phyloP scores from a whole-genome alignment of 1,139 yeast genomes.

The Scheffersomyces parashehatae region DNA sequence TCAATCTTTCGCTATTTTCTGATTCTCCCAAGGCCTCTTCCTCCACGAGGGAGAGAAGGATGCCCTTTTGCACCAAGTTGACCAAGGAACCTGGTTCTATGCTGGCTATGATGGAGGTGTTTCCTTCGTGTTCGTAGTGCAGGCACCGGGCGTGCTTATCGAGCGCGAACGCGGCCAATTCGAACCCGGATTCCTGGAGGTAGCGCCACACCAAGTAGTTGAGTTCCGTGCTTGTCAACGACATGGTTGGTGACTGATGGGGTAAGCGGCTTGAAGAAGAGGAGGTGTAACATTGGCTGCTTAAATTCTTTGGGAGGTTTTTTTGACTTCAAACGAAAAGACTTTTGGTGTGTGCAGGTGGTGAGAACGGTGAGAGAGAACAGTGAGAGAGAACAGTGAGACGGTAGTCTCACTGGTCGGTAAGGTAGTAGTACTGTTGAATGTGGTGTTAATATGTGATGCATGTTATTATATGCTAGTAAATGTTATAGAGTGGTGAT shows the following conservation, averaged over 20 bases:
- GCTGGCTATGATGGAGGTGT: slow-evolving; percentile 49
- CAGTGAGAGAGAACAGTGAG: too few relatives aligned
- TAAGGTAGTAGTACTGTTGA: too few relatives aligned
- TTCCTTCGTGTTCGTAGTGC: slow-evolving; percentile 51
- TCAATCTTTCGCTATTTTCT: slow-evolving; percentile 18
- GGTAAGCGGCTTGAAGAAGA: background rate
- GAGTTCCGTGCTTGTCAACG: slow-evolving; percentile 79
- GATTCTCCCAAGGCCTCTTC: slow-evolving; percentile 19
- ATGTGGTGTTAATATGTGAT: too few relatives aligned
- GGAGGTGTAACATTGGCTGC: background rate
- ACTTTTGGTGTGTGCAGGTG: too few relatives aligned
- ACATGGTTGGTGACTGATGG: slow-evolving; percentile 46
- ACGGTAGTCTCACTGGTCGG: too few relatives aligned
- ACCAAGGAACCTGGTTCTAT: slow-evolving; percentile 72
- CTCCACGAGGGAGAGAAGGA: slow-evolving; percentile 56
- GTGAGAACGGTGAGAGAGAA: too few relatives aligned
- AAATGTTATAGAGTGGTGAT: too few relatives aligned
- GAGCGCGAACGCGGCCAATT: slow-evolving; percentile 77
- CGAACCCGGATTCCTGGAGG: slow-evolving; percentile 83
- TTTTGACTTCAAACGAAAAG: too few relatives aligned
- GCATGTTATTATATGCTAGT: too few relatives aligned
- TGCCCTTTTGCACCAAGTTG: slow-evolving; percentile 80
- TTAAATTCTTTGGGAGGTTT: too few relatives aligned
- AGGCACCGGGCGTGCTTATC: slow-evolving; percentile 72
- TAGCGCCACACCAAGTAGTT: slow-evolving; percentile 94